Percentiles rank a stretch among this genome's conserved stretches.
Evolutionary conservation across 306 rosid species (phyloP).

Genomic region (Datisca glomerata): DNA sequence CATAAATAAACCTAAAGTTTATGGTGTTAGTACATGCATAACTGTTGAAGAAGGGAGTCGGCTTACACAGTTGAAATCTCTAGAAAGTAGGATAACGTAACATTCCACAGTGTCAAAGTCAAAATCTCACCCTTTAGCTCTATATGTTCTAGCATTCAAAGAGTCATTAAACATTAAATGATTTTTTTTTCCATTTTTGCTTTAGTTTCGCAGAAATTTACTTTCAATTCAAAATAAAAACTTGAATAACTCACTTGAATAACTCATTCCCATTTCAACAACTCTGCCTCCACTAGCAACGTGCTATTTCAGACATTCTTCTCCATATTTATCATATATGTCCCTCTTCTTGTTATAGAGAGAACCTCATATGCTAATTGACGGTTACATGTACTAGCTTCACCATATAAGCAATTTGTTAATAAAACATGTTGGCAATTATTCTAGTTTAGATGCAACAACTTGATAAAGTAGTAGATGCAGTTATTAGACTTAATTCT

Average conservation of each 20-base stretch:
- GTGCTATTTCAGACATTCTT: constrained; percentile 95
- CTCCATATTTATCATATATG: constrained; percentile 80
- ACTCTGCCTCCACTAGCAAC: constrained; percentile 81
- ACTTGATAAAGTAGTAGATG: too few relatives aligned
- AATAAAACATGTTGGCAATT: too few relatives aligned
- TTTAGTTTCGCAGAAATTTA: neutral
- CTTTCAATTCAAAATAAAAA: neutral
- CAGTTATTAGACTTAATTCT: too few relatives aligned
- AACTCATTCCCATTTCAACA: constrained; percentile 63
- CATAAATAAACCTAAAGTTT: constrained; percentile 69
- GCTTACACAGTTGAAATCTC: neutral
- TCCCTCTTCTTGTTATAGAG: constrained; percentile 67
- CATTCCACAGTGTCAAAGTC: too few relatives aligned
- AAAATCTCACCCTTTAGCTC: too few relatives aligned
- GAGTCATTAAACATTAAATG: too few relatives aligned
- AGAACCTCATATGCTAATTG: constrained; percentile 83
- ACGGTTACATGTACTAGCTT: too few relatives aligned
- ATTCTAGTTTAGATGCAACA: too few relatives aligned
- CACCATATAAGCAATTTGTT: too few relatives aligned
- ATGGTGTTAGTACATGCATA: neutral
- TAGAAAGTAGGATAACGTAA: too few relatives aligned
- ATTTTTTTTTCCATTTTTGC: neutral
- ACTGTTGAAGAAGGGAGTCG: too few relatives aligned
- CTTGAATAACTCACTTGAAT: constrained; percentile 1
- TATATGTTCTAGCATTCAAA: too few relatives aligned